Evolutionary conservation across 768 basidiomycete genomes (phyloP), one percentile per base, ranked within the genome.

Genomic region (Clavulina sp.): DNA sequence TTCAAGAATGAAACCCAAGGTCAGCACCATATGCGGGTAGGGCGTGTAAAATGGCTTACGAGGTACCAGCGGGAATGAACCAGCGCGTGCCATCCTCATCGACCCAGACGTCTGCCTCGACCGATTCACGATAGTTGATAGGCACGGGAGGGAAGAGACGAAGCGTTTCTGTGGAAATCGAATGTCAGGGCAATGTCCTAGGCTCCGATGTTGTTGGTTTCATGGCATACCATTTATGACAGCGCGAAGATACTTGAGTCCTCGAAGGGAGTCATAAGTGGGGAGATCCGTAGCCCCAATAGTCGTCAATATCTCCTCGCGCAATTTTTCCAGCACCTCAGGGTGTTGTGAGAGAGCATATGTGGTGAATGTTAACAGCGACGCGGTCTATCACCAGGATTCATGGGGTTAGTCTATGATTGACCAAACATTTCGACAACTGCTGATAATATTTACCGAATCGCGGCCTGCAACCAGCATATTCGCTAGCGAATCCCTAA

Each of bases 121-220:
- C n/a, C n/a, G 36, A 38, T 38, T 16, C 76, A 32, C 81, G 73
- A 34, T 75, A 66, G 58, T 84, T 84, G 32, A 83, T 64, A 5
- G 84, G 82, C 0, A 86, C 81, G 4, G 84, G 81, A 4, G 84
- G 84, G 65, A 79, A 87, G 1, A 87, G 65, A n/a, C 84, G 72
- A 24, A 87, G 68, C 0, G 78, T 78, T 59, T 87, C 85, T 54
- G 84, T 81, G 38, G 85, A 73, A 13, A 29, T n/a, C n/a, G n/a
- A n/a, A n/a, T n/a, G n/a, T n/a, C n/a, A n/a, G 16, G 28, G 50
- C 29, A 30, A 1, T 52, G 50, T 44, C 41, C 36, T 43, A 48
- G 26, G 51, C 48, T 19, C 48, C 19, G 60, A 67, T 34, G 55
- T 9, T 46, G 19, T 31, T 40, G 41, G n/a, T 24, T 57, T 28